Percentiles rank a stretch among this genome's conserved stretches.
Evolutionary conservation across 805 yeast species (phyloP).

Genomic region (Metschnikowia cerradonensis): DNA sequence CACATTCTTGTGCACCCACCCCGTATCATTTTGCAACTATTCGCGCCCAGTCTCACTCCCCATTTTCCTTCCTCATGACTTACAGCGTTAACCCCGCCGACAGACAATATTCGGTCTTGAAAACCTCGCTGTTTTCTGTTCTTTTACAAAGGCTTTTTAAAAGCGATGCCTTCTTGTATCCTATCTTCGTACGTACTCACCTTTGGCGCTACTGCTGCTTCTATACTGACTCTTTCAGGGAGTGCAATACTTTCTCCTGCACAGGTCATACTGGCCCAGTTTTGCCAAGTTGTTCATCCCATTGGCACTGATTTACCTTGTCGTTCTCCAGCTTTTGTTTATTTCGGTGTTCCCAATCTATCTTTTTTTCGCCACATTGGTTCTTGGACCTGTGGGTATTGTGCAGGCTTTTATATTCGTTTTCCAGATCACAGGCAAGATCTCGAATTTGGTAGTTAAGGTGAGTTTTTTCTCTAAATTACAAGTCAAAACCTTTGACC

Average conservation of each 20-base stretch:
- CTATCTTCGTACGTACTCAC: not conserved
- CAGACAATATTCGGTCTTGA: not conserved
- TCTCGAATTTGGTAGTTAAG: constrained; percentile 42
- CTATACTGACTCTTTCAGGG: constrained; percentile 9
- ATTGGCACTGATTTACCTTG: constrained; percentile 36
- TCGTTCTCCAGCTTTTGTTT: constrained; percentile 34
- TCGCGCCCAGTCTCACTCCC: not conserved
- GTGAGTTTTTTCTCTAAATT: constrained; percentile 45
- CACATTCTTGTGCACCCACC: not conserved
- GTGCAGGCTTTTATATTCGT: constrained; percentile 43
- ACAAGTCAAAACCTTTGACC: constrained; percentile 45
- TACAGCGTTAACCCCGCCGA: not conserved
- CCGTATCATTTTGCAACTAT: not conserved
- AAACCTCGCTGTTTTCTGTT: not conserved
- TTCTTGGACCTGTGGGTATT: constrained; percentile 51
- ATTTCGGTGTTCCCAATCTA: constrained; percentile 43
- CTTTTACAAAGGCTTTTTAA: not conserved
- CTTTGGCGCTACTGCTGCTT: not conserved
- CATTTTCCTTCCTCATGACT: not conserved
- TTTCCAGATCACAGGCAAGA: constrained; percentile 39
- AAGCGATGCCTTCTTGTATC: constrained; percentile 3
- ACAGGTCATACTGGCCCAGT: constrained; percentile 44
- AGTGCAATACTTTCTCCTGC: constrained; percentile 17
- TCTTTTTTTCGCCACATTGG: constrained; percentile 36
- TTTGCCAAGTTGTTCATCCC: constrained; percentile 44